A percentile compares a stretch with the other conserved stretches of the same genome.
phyloP scores from a whole-genome alignment of 2,329 filamentous ascomycete genomes.

The Graphilbum ipis-grandicollis region DNA sequence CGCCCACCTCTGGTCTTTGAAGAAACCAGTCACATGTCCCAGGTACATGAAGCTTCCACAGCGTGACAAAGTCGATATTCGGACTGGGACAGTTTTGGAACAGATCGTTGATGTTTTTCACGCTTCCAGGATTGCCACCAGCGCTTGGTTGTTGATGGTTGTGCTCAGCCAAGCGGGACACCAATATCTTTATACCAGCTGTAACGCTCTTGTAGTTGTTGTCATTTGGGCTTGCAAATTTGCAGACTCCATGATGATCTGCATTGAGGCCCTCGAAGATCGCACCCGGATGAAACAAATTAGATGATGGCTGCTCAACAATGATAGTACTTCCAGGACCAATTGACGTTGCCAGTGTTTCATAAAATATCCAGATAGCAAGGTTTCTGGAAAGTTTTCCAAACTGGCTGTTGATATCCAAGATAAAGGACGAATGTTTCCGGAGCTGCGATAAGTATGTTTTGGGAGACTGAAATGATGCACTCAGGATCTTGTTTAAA shows the following conservation, averaged over 20 bases:
- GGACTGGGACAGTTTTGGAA: neutral
- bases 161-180: too few species aligned
- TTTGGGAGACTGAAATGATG: neutral
- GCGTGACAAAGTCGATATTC: slow-evolving; percentile 1
- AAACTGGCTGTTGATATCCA: slow-evolving; percentile 15
- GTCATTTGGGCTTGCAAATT: slow-evolving; percentile 4
- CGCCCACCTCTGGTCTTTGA: neutral
- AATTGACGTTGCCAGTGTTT: slow-evolving; percentile 11
- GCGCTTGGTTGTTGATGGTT: neutral
- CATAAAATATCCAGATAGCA: slow-evolving; percentile 15
- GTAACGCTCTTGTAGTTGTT: neutral
- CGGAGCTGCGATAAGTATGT: slow-evolving; percentile 10
- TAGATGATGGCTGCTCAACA: slow-evolving; percentile 10
- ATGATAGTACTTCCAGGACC: slow-evolving; percentile 5
- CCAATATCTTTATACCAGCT: neutral
- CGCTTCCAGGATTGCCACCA: neutral
- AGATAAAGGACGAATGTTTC: slow-evolving; percentile 6
- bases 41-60: neutral
- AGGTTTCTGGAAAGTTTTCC: slow-evolving; percentile 9
- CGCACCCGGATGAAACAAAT: slow-evolving; percentile 10
- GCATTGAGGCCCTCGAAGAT: slow-evolving; percentile 8
- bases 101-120: neutral
- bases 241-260: slow-evolving; percentile 12
- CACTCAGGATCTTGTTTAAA: slow-evolving; percentile 4
- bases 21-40: slow-evolving; percentile 2